phyloP scores from a whole-genome alignment of 106 monocot genomes.

The Allium sativum region DNA sequence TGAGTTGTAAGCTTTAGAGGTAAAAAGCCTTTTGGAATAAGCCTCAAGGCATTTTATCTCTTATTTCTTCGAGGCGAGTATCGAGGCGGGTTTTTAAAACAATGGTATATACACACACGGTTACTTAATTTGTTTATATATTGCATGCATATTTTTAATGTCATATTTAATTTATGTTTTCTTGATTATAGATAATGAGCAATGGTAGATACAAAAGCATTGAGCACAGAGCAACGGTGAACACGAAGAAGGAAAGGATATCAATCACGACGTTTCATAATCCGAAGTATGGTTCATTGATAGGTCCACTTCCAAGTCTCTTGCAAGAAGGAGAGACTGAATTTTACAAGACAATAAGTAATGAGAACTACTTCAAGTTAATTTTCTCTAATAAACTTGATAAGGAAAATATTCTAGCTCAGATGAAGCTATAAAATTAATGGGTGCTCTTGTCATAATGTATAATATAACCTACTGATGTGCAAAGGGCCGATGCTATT shows the following conservation, averaged over 20 bases:
- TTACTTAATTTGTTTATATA: no score
- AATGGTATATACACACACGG: slow-evolving; percentile 2
- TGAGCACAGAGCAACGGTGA: neutral
- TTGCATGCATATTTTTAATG: no score
- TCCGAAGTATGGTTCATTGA: neutral
- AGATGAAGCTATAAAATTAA: neutral
- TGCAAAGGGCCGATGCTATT: no score
- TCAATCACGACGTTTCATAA: neutral
- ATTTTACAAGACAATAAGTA: neutral
- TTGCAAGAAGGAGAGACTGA: neutral
- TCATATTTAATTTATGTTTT: neutral
- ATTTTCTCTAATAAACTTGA: neutral
- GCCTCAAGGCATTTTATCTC: no score
- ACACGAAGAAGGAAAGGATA: neutral
- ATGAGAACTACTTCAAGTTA: neutral
- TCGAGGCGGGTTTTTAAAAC: no score
- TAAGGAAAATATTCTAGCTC: neutral
- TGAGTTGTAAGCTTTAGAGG: no score
- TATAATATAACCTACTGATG: no score
- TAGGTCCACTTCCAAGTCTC: neutral
- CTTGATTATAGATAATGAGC: neutral
- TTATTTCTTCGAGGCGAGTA: no score
- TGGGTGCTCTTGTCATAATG: no score
- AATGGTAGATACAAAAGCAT: slow-evolving; percentile 4
- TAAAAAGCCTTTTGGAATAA: no score